phyloP scores from a whole-genome alignment of 106 monocot species.

The Xerophyta viscosa region DNA sequence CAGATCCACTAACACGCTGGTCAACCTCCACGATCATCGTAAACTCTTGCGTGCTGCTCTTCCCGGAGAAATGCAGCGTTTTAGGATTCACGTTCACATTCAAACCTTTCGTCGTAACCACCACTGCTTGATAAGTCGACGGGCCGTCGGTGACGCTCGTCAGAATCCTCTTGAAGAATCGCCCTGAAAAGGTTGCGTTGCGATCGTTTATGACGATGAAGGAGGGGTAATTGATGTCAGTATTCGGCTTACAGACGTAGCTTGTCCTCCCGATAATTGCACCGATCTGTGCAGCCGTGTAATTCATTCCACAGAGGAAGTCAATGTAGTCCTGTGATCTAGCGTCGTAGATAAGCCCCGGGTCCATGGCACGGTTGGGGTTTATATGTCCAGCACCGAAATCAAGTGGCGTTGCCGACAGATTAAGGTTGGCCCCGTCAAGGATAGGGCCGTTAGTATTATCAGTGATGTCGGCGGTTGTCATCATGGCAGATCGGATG shows the following conservation, averaged over 20 bases:
- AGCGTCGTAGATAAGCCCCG: background rate
- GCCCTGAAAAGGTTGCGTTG: background rate
- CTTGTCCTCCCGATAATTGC: background rate
- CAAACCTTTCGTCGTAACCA: background rate
- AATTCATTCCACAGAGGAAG: background rate
- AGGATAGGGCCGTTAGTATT: background rate
- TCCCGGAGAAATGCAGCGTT: background rate
- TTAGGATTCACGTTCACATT: background rate
- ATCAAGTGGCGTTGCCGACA: slow-evolving; percentile 2
- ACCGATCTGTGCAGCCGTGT: background rate
- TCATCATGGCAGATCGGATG: background rate
- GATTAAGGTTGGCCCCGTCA: too few species aligned
- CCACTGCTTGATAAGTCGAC: background rate
- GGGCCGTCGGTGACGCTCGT: background rate
- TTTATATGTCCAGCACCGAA: background rate
- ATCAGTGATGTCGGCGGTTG: background rate
- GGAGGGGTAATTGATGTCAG: background rate
- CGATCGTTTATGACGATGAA: background rate
- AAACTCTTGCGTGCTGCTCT: background rate
- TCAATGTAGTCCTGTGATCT: background rate
- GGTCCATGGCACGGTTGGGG: background rate
- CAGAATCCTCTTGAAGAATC: background rate
- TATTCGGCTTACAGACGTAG: background rate
- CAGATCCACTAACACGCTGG: background rate
- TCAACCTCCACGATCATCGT: background rate